Evolutionary conservation across 2,329 filamentous ascomycete genomes (phyloP).

Genomic region (Colletotrichum tropicicola): DNA sequence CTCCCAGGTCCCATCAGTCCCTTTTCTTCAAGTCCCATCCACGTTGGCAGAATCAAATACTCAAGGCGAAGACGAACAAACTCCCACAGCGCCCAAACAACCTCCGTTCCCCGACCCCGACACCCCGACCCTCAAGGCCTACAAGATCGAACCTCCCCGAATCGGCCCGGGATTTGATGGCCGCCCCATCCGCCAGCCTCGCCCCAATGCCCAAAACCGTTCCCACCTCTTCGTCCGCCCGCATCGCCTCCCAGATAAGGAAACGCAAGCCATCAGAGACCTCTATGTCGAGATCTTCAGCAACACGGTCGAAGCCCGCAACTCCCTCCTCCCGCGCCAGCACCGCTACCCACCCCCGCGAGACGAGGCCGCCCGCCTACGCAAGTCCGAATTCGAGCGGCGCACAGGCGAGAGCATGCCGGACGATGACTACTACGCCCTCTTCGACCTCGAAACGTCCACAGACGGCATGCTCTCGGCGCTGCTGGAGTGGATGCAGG

Average conservation of each 20-base stretch:
- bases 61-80: not conserved
- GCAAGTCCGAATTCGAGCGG: conserved; percentile 22
- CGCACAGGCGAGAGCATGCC: conserved; percentile 23
- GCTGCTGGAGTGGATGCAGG: conserved; percentile 25
- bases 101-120: not conserved
- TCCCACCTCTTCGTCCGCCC: conserved; percentile 6
- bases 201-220: not conserved
- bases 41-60: not conserved
- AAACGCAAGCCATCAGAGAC: not conserved
- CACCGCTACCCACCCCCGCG: conserved; percentile 18
- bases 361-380: conserved; percentile 11
- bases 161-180: conserved; percentile 6
- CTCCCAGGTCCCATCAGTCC: too few species aligned
- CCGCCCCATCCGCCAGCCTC: not conserved
- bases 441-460: conserved; percentile 24
- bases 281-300: not conserved
- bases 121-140: not conserved
- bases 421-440: conserved; percentile 16
- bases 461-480: conserved; percentile 29
- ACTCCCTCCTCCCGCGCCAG: not conserved
- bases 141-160: not conserved
- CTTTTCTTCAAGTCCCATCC: too few species aligned
- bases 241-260: not conserved
- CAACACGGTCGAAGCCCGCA: not conserved
- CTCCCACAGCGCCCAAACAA: not conserved